Evolutionary conservation across 768 basidiomycete genomes (phyloP), one percentile per base, ranked within the genome.

Genomic region (Termitomyces sp.): DNA sequence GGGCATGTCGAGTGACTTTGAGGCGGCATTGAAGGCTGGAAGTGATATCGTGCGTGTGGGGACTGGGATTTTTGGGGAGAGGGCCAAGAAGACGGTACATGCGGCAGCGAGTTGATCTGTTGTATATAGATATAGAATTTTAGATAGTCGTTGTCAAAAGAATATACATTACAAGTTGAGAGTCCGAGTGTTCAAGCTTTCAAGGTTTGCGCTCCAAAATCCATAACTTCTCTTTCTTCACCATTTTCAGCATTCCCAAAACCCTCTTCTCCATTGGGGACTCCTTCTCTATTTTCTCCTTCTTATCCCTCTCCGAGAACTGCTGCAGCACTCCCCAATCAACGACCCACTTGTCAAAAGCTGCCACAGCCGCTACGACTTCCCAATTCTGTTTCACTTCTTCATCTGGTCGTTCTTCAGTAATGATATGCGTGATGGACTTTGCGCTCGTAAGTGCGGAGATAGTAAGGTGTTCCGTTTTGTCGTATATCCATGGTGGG

Each of bases 1-100:
- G 94, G 96, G 96, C 7, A 98, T 98, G 96, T 95, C 93, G 51
- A 88, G 86, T 60, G 96, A 98, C 66, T 98, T 94, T 65, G 91
- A 88, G 68, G 83, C 86, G 29, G 97, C 96, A 4, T 71, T 98
- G 49, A 80, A 76, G 68, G 84, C 85, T 13, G 96, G 94, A 1
- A 90, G 92, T 64, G 86, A 92, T 65, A 83, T 93, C 46, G 94
- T 98, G 0, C 73, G 97, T 47, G 94, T 98, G 5, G 96, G 96
- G 2, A 93, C 92, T 3, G 85, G 87, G 18, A 94, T 98, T 43
- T 96, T 96, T 67, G 94, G 94, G 0, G 72, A 79, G 55, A 75
- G 94, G 58, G 75, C 76, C 37, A 80, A 79, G 71, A 90, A 86
- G 69, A 37, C 41, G 32, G 41, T n/a, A 27, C 24, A 39, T n/a